These are phyloP conservation scores for Coemansia sp. DNA, from an alignment of 192 early-diverging fungal species.

Conservation along the genomic window DNA sequence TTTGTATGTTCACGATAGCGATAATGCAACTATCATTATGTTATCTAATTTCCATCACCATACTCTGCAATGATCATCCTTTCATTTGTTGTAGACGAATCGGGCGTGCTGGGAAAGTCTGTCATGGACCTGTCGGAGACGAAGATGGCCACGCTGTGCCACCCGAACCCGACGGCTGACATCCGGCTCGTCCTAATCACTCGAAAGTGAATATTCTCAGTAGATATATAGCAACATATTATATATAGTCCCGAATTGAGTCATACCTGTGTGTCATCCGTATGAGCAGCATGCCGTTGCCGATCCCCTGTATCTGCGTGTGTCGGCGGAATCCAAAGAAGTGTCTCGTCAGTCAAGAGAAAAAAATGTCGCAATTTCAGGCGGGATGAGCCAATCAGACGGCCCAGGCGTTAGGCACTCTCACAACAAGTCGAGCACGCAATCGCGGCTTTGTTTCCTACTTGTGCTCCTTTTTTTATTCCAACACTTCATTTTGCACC, in stretches of 20 bases:
- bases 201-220: conserved; percentile 28
- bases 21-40: background rate
- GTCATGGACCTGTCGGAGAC: conserved; percentile 46
- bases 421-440: background rate
- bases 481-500: background rate
- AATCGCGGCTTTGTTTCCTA: background rate
- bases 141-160: conserved; percentile 38
- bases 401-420: background rate
- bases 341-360: background rate
- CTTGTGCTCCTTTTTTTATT: too few species aligned
- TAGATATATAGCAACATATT: background rate
- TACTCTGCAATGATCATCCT: background rate
- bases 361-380: conserved; percentile 11
- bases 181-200: conserved; percentile 50
- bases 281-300: background rate
- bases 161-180: conserved; percentile 33
- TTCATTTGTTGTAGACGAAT: conserved; percentile 31
- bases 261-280: background rate
- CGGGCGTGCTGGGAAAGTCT: conserved; percentile 43
- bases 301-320: background rate
- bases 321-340: background rate
- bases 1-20: background rate
- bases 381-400: conserved; percentile 7
- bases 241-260: background rate
- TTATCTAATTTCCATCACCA: background rate